phyloP scores from a whole-genome alignment of 2,329 filamentous ascomycete genomes.

The Venturiaceae sp. region DNA sequence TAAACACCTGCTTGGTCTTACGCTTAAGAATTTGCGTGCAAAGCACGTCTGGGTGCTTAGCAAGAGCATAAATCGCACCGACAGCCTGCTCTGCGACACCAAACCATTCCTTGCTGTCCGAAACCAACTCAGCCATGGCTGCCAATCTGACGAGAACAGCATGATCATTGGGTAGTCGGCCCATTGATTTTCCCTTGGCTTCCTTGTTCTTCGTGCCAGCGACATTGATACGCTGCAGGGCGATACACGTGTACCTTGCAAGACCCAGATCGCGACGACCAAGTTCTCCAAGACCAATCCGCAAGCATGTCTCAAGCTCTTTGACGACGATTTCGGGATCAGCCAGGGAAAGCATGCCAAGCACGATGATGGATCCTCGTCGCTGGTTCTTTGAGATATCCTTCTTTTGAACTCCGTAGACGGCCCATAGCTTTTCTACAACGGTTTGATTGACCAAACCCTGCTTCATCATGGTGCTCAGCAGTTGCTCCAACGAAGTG shows the following conservation, averaged over 20 bases:
- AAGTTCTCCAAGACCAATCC: conserved; percentile 73
- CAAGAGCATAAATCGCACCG: conserved; percentile 85
- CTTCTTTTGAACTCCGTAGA: conserved; percentile 87
- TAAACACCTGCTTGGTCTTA: conserved; percentile 77
- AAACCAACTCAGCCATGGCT: conserved; percentile 74
- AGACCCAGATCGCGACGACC: conserved; percentile 78
- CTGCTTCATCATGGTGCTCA: conserved; percentile 96
- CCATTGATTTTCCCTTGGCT: conserved; percentile 46
- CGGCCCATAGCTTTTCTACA: conserved; percentile 89
- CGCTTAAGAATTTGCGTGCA: conserved; percentile 84
- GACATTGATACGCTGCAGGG: conserved; percentile 82
- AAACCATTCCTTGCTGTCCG: conserved; percentile 86
- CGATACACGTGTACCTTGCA: conserved; percentile 92
- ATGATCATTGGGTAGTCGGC: conserved; percentile 84
- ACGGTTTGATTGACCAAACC: conserved; percentile 79
- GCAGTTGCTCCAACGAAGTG: conserved; percentile 86
- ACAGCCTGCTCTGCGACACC: conserved; percentile 95
- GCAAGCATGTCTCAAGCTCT: conserved; percentile 89
- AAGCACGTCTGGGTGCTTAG: conserved; percentile 86
- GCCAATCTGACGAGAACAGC: conserved; percentile 74
- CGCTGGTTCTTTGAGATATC: conserved; percentile 89
- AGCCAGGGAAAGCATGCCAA: conserved; percentile 92
- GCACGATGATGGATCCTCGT: conserved; percentile 86
- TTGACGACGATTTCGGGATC: conserved; percentile 87
- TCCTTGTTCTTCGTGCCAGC: conserved; percentile 71